Base-by-base conservation (phyloP, 2,329 filamentous ascomycete species). In the Aspergillus sp. region DNA sequence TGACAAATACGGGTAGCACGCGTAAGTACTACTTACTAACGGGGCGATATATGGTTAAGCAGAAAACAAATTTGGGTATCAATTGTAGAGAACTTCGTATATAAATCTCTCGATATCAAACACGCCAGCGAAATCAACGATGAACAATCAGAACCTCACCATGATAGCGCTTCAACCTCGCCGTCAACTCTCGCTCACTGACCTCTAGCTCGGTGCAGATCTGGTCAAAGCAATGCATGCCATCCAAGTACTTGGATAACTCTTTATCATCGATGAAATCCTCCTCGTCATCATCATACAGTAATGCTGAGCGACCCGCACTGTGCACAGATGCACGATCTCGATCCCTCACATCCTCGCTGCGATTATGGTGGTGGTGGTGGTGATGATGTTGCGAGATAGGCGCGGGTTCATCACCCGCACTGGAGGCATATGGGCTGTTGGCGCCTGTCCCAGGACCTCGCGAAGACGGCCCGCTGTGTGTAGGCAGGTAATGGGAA, bases 171-270 rank as follows among this genome's bases (percentile, higher is more conserved):
- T 77, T 79, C 64, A 81, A 63, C 50, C 76, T 68, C 47, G 66
- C 65, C 39, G 73, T 76, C 58, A 81, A 66, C 55, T 80, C 77
- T 55, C 70, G 73, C 69, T 81, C 79, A 62, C 76, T 78, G 39
- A 80, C 73, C 61, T 79, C 75, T 57, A 80, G 58, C 62, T 81
- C 78, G 5, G 79, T 81, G 61, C 79, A 81, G 33, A 81, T 79
- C 66, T 80, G 75, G 68, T 81, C 79, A 56, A 80, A 80, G 61
- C 75, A 79, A 64, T 81, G 79, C 61, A 74, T 75, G 1, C 79
- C 79, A 67, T 81, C 79, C 17, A 81, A 54, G 62, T 76, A 80
- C 53, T 73, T 74, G 3, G 68, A 67, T 35, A 81, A 58, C 7
- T 65, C 69, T 56, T 67, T 71, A 63, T 76, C 68, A 48, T 76